These are phyloP conservation scores for Trametes cinnabarina DNA, from an alignment of 768 basidiomycete genomes.

Conservation along the genomic window DNA sequence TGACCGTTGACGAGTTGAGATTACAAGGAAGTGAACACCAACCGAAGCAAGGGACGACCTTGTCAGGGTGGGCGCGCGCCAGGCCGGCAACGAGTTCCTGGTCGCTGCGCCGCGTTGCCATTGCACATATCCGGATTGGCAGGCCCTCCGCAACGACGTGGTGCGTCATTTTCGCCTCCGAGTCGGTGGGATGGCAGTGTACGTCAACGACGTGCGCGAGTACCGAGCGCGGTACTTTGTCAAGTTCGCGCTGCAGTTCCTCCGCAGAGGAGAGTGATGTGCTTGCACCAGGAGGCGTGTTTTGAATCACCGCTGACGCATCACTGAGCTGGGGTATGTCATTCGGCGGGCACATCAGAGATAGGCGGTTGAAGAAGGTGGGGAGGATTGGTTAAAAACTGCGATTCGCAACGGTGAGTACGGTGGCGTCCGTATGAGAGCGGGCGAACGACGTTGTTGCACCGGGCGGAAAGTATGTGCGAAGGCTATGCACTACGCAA, in stretches of 20 bases:
- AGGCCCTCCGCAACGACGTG: neutral
- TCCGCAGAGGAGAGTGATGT: neutral
- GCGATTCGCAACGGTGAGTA: neutral
- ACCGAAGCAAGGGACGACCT: conserved; percentile 90
- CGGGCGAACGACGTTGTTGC: neutral
- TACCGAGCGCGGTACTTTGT: conserved; percentile 33
- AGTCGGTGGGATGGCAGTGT: conserved; percentile 92
- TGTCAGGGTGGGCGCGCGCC: conserved; percentile 56
- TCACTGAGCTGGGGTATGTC: neutral
- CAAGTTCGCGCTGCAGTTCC: conserved; percentile 7
- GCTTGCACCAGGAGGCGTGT: neutral
- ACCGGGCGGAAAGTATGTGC: conserved; percentile 4
- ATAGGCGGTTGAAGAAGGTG: neutral
- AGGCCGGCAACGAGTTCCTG: conserved; percentile 70
- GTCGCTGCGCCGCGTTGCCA: conserved; percentile 68
- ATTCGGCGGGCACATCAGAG: conserved; percentile 1
- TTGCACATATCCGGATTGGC: conserved; percentile 74
- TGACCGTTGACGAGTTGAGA: neutral
- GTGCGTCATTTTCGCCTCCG: conserved; percentile 54
- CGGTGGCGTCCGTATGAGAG: neutral
- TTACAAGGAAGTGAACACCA: conserved; percentile 4
- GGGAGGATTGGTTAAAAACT: neutral
- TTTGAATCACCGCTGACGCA: neutral
- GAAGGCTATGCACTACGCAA: conserved; percentile 1
- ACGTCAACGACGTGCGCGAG: conserved; percentile 77